A percentile compares a stretch with the other conserved stretches of the same genome.
Evolutionary conservation across 148 eudicot species (phyloP).

Genomic region (Tetragonia tetragonoides): DNA sequence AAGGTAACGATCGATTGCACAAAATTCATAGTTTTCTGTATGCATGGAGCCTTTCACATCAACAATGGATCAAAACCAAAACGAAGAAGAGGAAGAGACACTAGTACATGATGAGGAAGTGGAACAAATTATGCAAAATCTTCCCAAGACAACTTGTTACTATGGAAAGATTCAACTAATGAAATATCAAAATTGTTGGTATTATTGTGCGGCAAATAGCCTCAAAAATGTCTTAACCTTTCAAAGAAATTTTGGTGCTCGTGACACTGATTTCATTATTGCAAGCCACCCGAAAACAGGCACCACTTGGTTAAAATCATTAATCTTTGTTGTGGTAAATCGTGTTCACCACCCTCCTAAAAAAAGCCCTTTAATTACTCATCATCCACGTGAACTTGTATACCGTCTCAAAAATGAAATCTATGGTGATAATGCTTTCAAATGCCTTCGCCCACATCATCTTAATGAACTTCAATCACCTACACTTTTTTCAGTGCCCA

Average conservation of each 20-base stretch:
- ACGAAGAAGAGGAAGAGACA: no score
- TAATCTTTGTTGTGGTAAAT: neutral
- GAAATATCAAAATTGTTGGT: no score
- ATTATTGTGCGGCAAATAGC: no score
- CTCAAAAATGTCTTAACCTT: neutral
- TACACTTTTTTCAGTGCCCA: neutral
- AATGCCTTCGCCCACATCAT: neutral
- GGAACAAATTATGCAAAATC: no score
- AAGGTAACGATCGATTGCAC: no score
- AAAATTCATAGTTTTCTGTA: no score
- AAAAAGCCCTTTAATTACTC: neutral
- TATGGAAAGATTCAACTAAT: no score
- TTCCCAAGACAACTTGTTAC: no score
- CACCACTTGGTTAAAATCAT: conserved; percentile 17
- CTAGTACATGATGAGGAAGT: no score
- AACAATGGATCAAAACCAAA: no score
- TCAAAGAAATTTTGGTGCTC: conserved; percentile 11
- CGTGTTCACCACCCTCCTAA: neutral
- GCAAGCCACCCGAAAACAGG: conserved; percentile 6
- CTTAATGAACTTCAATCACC: neutral
- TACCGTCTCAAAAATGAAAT: neutral
- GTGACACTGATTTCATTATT: conserved; percentile 1
- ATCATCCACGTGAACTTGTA: conserved; percentile 17
- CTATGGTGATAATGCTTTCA: neutral
- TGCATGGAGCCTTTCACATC: no score